Conservation (phyloP, 1,139 yeast species). For the Pichiaceae sp. region DNA sequence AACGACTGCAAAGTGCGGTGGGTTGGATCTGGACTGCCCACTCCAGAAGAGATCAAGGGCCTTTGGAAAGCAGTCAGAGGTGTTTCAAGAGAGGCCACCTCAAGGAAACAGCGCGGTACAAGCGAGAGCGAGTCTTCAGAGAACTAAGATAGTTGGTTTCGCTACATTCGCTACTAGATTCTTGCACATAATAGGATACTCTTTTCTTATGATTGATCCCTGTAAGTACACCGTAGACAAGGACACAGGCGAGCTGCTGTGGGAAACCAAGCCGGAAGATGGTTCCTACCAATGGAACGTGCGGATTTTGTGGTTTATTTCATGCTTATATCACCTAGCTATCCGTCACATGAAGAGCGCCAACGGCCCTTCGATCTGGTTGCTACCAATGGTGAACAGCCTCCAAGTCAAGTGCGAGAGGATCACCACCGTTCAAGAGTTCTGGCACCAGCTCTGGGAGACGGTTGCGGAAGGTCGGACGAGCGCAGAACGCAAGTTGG, state of each 20-base stretch:
- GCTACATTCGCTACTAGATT: no score
- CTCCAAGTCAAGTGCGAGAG: not conserved
- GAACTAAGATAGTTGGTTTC: no score
- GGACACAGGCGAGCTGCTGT: not conserved
- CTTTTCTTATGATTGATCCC: not conserved
- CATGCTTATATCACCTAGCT: no score
- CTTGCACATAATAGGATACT: no score
- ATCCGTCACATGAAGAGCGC: not conserved
- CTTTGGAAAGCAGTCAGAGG: constrained; percentile 64
- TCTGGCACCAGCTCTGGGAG: not conserved
- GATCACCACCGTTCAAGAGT: not conserved
- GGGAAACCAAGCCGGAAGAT: not conserved
- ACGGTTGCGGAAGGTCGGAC: not conserved
- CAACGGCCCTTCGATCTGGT: not conserved
- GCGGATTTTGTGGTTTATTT: not conserved
- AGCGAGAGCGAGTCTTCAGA: no score
- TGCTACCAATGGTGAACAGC: not conserved
- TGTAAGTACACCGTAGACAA: not conserved
- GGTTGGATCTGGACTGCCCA: constrained; percentile 84
- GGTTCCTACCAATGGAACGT: not conserved
- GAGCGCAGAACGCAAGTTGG: no score
- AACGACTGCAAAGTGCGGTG: constrained; percentile 69
- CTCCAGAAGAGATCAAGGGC: constrained; percentile 49
- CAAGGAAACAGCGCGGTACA: no score
- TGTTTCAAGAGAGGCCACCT: constrained; percentile 24